These are phyloP conservation scores for Solanum dulcamara DNA, from an alignment of 257 asterid species.

Conservation along the genomic window DNA sequence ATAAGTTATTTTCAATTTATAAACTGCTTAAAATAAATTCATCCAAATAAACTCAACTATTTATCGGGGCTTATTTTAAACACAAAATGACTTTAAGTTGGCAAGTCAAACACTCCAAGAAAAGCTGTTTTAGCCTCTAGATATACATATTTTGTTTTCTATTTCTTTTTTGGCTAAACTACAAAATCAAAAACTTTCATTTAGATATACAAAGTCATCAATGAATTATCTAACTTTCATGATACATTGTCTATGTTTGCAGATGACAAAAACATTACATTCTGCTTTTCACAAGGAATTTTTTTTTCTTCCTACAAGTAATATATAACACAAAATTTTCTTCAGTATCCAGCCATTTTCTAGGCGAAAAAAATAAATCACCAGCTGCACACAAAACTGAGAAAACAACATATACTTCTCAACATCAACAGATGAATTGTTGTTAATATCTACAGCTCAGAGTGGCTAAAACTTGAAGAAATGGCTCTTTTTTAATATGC, in stretches of 20 bases:
- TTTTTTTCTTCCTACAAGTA: not conserved
- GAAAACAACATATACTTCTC: not conserved
- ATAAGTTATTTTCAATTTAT: no score
- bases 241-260: not conserved
- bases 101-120: no score
- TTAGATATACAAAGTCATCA: not conserved
- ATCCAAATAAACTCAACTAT: no score
- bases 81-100: no score
- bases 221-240: not conserved
- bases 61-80: no score
- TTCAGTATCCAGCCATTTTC: not conserved
- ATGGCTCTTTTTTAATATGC: not conserved
- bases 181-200: not conserved
- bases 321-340: not conserved
- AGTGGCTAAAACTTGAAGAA: not conserved
- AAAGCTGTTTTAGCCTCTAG: no score
- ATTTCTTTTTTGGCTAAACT: not conserved
- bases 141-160: not conserved
- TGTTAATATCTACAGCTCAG: not conserved
- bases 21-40: no score
- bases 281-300: not conserved
- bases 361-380: not conserved
- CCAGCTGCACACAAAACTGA: not conserved
- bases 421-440: not conserved
- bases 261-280: not conserved